These are phyloP conservation scores for Tylopilus cervinicoccineus DNA, from an alignment of 768 basidiomycete genomes.

Conservation along the genomic window DNA sequence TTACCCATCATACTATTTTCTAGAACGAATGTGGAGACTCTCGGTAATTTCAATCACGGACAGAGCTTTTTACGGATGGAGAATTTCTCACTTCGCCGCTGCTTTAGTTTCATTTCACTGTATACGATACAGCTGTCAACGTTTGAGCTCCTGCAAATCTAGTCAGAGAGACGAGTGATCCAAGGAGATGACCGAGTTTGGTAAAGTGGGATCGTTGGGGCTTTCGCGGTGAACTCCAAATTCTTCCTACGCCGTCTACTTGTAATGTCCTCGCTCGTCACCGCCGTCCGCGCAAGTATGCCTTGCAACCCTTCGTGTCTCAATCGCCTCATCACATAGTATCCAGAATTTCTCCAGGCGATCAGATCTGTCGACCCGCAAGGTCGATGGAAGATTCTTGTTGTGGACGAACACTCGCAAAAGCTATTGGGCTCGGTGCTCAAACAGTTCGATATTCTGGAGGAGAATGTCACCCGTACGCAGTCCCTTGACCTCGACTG, in stretches of 20 bases:
- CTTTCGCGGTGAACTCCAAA: background rate
- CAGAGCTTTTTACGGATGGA: slow-evolving; percentile 10
- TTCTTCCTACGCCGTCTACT: background rate
- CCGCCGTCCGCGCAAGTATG: slow-evolving; percentile 45
- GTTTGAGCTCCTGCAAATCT: background rate
- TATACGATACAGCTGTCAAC: slow-evolving; percentile 1
- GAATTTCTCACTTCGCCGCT: background rate
- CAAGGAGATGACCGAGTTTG: slow-evolving; percentile 13
- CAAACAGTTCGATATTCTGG: slow-evolving; percentile 90
- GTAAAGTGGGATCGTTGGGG: background rate
- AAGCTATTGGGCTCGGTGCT: slow-evolving; percentile 79
- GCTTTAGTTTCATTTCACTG: slow-evolving; percentile 11
- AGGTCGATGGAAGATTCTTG: slow-evolving; percentile 93
- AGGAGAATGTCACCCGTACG: slow-evolving; percentile 95
- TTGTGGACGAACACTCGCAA: slow-evolving; percentile 92
- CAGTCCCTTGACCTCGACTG: slow-evolving; percentile 11
- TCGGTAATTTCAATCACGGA: slow-evolving; percentile 21
- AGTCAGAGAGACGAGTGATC: too few relatives aligned
- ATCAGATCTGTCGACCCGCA: slow-evolving; percentile 85
- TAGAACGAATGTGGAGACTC: slow-evolving; percentile 11
- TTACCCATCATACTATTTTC: slow-evolving; percentile 20
- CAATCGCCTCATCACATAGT: slow-evolving; percentile 1
- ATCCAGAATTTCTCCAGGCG: slow-evolving; percentile 78
- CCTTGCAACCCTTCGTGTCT: background rate
- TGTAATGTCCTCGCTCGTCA: slow-evolving; percentile 44